Base-by-base conservation (phyloP, 495 filamentous ascomycete genomes). In the Tuber aestivum region DNA sequence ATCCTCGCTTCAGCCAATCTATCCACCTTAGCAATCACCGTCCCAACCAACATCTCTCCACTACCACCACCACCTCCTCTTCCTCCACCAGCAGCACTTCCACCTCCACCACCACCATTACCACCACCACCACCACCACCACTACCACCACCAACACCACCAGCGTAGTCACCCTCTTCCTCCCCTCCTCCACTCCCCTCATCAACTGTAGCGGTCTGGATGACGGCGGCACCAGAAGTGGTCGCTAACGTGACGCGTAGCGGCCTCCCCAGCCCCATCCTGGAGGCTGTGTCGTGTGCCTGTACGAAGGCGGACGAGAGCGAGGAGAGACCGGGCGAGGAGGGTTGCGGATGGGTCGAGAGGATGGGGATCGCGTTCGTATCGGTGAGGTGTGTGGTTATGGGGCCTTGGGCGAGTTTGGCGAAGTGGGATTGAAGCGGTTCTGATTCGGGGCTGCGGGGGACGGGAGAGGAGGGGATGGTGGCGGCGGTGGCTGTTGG, bases 211-310 rank as follows among this genome's bases (percentile, higher is more conserved):
- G 74, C 81, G 1, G 81, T 83, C 68, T 83, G 81, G 32, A 83
- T 83, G 12, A 81, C 81, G 0, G 81, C 81, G 0, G 81, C 68
- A n/a, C 81, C 81, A 23, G 74, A 38, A 1, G 65, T 41, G 2
- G 81, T 83, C 27, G 78, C 70, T 16, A 83, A 20, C 1, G 81
- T 83, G 23, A 83, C 78, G 23, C 81, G 75, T 42, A 81, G 72
- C 2, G 81, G 81, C 20, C 61, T 50, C n/a, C 81, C 81, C 50
- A 83, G 78, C 14, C 81, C 81, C 81, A 83, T 81, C 42, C 81
- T 76, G 38, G 73, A 78, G 20, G 81, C 81, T 0, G 81, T 83
- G 75, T 83, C 81, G 50, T 83, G 81, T n/a, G 81, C 81, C 27
- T 72, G 72, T 21, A 83, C 73, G 71, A 79, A 83, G 1, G 81